Base-by-base conservation (phyloP, 139 green algal genomes). In the Chlorella sp. region DNA sequence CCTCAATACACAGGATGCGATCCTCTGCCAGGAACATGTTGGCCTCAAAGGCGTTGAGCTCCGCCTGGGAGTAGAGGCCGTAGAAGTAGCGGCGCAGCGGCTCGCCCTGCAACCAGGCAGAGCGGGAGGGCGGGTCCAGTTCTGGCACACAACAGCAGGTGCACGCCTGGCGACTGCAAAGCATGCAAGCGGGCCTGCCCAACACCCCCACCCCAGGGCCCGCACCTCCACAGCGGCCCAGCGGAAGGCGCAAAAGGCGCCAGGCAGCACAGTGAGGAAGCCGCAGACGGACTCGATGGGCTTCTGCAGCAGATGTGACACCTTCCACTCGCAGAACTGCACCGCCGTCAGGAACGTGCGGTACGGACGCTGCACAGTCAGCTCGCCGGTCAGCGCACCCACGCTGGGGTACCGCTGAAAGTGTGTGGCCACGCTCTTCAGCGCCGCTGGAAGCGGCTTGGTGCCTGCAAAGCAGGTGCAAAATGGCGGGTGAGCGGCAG, bases 11-110 rank as follows among this genome's bases (percentile, higher is more conserved):
- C 26, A 90, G 77, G 62, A 90, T 85, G 38, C 87, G 75, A 64
- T 90, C 87, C 76, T 90, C 87, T 6, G 87, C 87, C 77, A 90
- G 69, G 60, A 86, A 90, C 87, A 90, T 90, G 70, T 90, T 90
- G 40, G 87, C 87, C 75, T 90, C 87, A 83, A 90, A 90, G 26
- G 87, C 87, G 40, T 88, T 88, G 34, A 90, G 76, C 58, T 90
- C 87, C 22, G 87, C 87, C 79, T 90, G 87, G 65, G 76, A 86
- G 68, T 90, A 90, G 26, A 90, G 87, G 51, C 87, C 87, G 56
- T 90, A 87, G 73, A 90, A 90, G 76, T 90, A 90, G 30, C 81
- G 76, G 32, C 87, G 76, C 74, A 90, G 87, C 22, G 87, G 87
- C 68, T 90, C 87, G 46, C 87, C 87, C 76, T 86, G 81, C 81